Base-by-base conservation (phyloP, 106 monocot species). In the Phalaenopsis aphrodite region DNA sequence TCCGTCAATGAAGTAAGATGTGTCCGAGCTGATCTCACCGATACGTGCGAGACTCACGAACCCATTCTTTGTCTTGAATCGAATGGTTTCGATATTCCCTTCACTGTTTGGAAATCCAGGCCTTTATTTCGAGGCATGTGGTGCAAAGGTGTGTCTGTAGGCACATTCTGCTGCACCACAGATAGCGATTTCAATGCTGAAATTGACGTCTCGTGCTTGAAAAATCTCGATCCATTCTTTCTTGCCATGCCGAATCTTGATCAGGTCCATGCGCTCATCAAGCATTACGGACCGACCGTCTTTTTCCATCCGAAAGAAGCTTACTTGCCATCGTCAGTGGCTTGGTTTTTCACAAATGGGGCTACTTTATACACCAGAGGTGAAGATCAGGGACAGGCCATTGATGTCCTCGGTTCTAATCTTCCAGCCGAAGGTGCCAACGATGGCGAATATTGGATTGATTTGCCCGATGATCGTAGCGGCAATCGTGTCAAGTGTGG, bases 401-500 rank as follows among this genome's bases (percentile, higher is more conserved):
- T 99, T 71, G 84, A 89, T 45, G 24, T 77, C 43, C 76, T 79
- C n/a, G 99, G 99, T 48, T 91, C 86, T 9, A 93, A 93, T 81
- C 93, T 99, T 4, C 99, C 99, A 46, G 39, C 30, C 41, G 99
- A 95, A 43, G 99, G 99, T 23, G 45, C 79, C 55, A 99, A 99
- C 73, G 99, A 99, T 78, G 95, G 93, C 3, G 82, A 95, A 49
- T 95, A 87, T 81, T 99, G 99, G 99, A 95, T 99, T n/a, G 93
- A 93, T 86, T 84, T 99, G 72, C 94, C 94, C n/a, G 84, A 88
- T 74, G 92, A 88, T 83, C 82, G 84, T 38, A 80, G 72, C 42
- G 87, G 76, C 9, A 52, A 81, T 10, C 66, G 56, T 46, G 87
- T 94, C 21, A 95, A 90, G 83, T 48, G 56, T 21, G 99, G 99